phyloP scores from a whole-genome alignment of 1,284 basidiomycete species.

The Pseudozyma sp. region DNA sequence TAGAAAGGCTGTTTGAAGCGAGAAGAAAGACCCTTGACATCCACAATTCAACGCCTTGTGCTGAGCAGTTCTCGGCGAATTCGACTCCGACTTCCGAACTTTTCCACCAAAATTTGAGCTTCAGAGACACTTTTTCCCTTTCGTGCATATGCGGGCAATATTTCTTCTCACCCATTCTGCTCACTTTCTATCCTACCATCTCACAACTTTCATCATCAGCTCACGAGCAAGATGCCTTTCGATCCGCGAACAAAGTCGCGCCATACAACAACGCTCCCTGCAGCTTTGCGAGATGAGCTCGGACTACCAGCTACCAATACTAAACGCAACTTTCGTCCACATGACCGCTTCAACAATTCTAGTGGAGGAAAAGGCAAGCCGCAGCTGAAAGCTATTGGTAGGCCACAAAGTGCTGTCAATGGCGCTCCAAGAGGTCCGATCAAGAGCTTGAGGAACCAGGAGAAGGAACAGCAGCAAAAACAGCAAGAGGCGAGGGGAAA shows the following conservation, averaged over 20 bases:
- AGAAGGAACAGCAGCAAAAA: constrained; percentile 33
- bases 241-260: constrained; percentile 43
- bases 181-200: not conserved
- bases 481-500: not conserved
- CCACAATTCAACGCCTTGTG: not conserved
- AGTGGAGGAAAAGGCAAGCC: constrained; percentile 9
- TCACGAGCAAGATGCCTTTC: constrained; percentile 27
- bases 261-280: constrained; percentile 60
- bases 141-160: not conserved
- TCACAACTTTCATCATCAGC: not conserved
- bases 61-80: not conserved
- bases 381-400: constrained; percentile 32
- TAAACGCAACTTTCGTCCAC: constrained; percentile 26
- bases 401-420: constrained; percentile 23
- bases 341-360: constrained; percentile 15
- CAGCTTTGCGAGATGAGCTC: constrained; percentile 61
- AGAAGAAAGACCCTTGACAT: not conserved
- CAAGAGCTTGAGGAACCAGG: constrained; percentile 45
- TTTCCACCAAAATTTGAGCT: constrained; percentile 16
- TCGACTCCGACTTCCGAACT: constrained; percentile 21
- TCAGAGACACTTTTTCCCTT: not conserved
- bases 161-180: not conserved
- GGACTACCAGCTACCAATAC: constrained; percentile 46
- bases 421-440: constrained; percentile 27
- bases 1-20: not conserved